Conservation (phyloP, 1,284 basidiomycete species). For the Ganoderma multipileum region DNA sequence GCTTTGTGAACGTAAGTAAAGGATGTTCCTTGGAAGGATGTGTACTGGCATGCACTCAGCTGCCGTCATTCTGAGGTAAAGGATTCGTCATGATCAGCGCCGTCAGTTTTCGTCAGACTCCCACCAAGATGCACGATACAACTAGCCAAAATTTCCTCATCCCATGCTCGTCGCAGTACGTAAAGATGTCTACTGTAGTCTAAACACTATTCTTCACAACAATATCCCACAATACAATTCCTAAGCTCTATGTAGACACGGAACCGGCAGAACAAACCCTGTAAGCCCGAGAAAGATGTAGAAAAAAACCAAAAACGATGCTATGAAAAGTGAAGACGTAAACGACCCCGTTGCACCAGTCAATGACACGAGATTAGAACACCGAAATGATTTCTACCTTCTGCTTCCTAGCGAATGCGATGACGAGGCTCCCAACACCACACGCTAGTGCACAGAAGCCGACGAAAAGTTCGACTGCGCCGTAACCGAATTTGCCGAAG, state of each 20-base stretch:
- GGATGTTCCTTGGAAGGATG: background rate
- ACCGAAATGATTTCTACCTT: background rate
- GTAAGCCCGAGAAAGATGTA: no score
- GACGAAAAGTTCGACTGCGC: slow-evolving; percentile 37
- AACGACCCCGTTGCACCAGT: background rate
- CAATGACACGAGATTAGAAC: background rate
- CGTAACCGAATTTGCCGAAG: slow-evolving; percentile 36
- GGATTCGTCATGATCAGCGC: background rate
- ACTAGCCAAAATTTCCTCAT: no score
- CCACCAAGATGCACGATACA: no score
- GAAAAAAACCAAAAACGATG: background rate
- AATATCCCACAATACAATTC: background rate
- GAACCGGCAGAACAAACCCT: no score
- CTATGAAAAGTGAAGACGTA: background rate
- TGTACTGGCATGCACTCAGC: background rate
- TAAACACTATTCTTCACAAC: background rate
- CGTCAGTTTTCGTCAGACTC: background rate
- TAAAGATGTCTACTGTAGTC: background rate
- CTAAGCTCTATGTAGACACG: background rate
- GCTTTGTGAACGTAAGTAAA: background rate
- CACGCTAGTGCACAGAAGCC: slow-evolving; percentile 35
- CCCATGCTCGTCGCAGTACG: no score
- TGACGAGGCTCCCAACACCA: slow-evolving; percentile 28
- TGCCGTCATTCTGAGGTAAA: background rate
- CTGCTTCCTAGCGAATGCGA: slow-evolving; percentile 26